A percentile compares a stretch with the other conserved stretches of the same genome.
Conservation (phyloP, 345 rosid genomes). For the Jatropha curcas region DNA sequence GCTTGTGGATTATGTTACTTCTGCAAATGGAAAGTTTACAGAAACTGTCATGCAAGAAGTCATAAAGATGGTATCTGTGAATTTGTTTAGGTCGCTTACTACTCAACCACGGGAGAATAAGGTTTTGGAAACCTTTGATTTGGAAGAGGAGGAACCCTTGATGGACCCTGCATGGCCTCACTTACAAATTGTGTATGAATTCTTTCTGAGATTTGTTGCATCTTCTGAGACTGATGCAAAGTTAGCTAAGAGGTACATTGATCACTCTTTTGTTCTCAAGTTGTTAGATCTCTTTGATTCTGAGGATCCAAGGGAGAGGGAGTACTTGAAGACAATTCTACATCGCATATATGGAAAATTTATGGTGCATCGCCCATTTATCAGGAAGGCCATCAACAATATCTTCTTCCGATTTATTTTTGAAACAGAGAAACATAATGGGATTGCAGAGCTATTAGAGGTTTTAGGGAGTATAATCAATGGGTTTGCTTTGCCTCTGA, state of each 20-base stretch:
- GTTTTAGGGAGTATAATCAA: slow-evolving; percentile 74
- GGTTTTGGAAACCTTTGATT: slow-evolving; percentile 56
- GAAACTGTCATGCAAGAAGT: slow-evolving; percentile 59
- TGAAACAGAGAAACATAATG: slow-evolving; percentile 74
- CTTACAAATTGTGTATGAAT: slow-evolving; percentile 70
- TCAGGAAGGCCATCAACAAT: slow-evolving; percentile 67
- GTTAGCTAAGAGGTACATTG: slow-evolving; percentile 65
- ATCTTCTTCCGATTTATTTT: slow-evolving; percentile 62
- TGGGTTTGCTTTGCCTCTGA: slow-evolving; percentile 73
- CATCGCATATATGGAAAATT: slow-evolving; percentile 74
- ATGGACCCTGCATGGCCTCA: slow-evolving; percentile 88
- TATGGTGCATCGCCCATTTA: slow-evolving; percentile 73
- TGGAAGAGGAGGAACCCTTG: slow-evolving; percentile 72
- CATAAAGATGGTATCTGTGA: slow-evolving; percentile 60
- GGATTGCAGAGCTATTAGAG: slow-evolving; percentile 70
- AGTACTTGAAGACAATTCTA: slow-evolving; percentile 63
- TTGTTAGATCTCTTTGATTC: slow-evolving; percentile 68
- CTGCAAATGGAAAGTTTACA: slow-evolving; percentile 55
- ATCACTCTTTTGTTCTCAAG: slow-evolving; percentile 61
- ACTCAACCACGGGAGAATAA: slow-evolving; percentile 69
- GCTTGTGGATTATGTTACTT: slow-evolving; percentile 64
- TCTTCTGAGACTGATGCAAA: slow-evolving; percentile 76
- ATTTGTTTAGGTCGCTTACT: slow-evolving; percentile 57
- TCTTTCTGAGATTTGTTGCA: slow-evolving; percentile 68
- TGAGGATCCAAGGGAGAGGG: slow-evolving; percentile 75